Conservation (phyloP, 2,329 filamentous ascomycete genomes). For the Colletotrichum sansevieriae region DNA sequence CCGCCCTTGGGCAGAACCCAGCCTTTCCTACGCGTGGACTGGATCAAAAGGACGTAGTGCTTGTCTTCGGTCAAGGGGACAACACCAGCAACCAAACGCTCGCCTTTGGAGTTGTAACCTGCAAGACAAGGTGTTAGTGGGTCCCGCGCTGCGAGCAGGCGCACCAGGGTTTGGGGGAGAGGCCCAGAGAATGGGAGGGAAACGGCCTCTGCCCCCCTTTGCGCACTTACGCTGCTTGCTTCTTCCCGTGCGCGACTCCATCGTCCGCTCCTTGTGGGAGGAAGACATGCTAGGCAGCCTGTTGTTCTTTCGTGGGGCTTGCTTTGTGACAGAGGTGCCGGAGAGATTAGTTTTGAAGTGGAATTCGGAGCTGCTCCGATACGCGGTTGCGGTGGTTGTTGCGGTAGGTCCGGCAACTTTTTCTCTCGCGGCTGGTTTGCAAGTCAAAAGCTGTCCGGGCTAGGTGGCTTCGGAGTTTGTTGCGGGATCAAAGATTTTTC, state of each 20-base stretch:
- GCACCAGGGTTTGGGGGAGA: conserved; percentile 38
- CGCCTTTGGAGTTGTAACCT: conserved; percentile 94
- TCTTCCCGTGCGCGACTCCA: conserved; percentile 82
- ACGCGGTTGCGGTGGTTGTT: conserved; percentile 12
- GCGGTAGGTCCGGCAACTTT: conserved; percentile 28
- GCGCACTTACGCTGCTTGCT: conserved; percentile 82
- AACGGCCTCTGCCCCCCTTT: conserved; percentile 33
- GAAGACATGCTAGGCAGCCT: conserved; percentile 40
- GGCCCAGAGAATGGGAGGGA: conserved; percentile 19
- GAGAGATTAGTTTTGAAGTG: conserved; percentile 14
- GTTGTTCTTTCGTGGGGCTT: conserved; percentile 25
- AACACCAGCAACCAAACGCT: conserved; percentile 94
- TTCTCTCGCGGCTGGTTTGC: conserved; percentile 24
- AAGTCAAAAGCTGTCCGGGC: conserved; percentile 30
- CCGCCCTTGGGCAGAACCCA: conserved; percentile 99
- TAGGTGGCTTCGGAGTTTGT: conserved; percentile 21
- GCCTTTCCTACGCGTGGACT: conserved; percentile 88
- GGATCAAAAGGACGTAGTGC: conserved; percentile 90
- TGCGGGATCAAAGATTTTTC: conserved; percentile 39
- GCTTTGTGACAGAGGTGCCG: conserved; percentile 20
- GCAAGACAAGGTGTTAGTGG: conserved; percentile 55
- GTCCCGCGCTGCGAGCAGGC: conserved; percentile 43
- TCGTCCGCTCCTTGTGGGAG: conserved; percentile 61
- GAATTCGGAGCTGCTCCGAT: conserved; percentile 32
- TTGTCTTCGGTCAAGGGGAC: conserved; percentile 91